phyloP scores from a whole-genome alignment of 139 green algal species.

The Diplosphaera chodatii region DNA sequence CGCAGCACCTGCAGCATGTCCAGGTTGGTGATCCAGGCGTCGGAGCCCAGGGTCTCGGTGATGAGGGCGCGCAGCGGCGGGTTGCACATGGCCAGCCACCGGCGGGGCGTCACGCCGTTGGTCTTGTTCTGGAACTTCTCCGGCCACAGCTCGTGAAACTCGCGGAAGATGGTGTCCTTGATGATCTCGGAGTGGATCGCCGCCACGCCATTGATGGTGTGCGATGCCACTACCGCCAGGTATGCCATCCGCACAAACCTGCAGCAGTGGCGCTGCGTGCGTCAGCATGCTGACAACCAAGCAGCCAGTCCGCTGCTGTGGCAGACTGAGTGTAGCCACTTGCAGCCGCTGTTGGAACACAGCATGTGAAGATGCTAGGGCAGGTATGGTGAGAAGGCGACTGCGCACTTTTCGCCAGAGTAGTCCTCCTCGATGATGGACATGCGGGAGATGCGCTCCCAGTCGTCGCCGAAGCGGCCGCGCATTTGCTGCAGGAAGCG shows the following conservation, averaged over 20 bases:
- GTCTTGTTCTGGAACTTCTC: conserved; percentile 98
- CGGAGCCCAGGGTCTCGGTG: conserved; percentile 75
- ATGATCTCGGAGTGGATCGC: conserved; percentile 93
- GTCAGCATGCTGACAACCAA: too few relatives aligned
- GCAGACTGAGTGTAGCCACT: too few relatives aligned
- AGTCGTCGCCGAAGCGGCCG: conserved; percentile 77
- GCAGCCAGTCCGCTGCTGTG: too few relatives aligned
- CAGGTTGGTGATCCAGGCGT: conserved; percentile 88
- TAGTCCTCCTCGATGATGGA: conserved; percentile 92
- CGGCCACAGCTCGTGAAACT: conserved; percentile 59
- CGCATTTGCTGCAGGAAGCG: conserved; percentile 89
- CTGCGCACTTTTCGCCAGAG: conserved; percentile 60
- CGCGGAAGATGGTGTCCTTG: conserved; percentile 70
- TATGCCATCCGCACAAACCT: conserved; percentile 95
- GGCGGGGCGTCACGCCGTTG: conserved; percentile 84
- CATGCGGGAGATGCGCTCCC: conserved; percentile 76
- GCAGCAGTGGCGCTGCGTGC: too few relatives aligned
- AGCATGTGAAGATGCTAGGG: too few relatives aligned
- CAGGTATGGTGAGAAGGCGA: too few relatives aligned
- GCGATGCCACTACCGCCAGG: conserved; percentile 80
- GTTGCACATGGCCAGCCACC: conserved; percentile 96
- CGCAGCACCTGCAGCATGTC: conserved; percentile 31
- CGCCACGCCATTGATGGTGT: conserved; percentile 93
- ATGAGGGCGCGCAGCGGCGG: conserved; percentile 80
- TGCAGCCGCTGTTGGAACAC: too few relatives aligned